phyloP scores from a whole-genome alignment of 2,329 filamentous ascomycete species.

The Coccinonectria pachysandricola region DNA sequence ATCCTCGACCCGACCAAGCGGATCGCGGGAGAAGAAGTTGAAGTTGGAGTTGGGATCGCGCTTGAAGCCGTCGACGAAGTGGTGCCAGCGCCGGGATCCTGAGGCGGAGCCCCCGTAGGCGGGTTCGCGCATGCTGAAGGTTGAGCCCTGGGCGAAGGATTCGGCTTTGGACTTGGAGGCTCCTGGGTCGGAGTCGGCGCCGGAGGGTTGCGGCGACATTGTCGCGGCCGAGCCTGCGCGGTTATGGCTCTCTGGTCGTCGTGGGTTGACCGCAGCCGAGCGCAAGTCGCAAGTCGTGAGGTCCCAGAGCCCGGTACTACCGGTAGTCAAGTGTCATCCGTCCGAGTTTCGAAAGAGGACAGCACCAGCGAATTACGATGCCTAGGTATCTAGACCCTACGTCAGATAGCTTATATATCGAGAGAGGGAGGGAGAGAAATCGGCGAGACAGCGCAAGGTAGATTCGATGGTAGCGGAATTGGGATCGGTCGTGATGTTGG shows the following conservation, averaged over 20 bases:
- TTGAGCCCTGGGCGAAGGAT: conserved; percentile 38
- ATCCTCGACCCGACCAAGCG: conserved; percentile 25
- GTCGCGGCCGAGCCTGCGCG: conserved; percentile 21
- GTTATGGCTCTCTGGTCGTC: too few species aligned
- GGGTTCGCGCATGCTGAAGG: conserved; percentile 41
- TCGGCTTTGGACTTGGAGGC: conserved; percentile 51
- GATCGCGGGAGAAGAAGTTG: conserved; percentile 36
- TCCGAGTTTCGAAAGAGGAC: too few species aligned
- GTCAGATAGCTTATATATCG: too few species aligned
- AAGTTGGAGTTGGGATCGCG: conserved; percentile 43
- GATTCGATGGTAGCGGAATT: too few species aligned
- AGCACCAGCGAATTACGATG: background rate
- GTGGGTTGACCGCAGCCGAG: too few species aligned
- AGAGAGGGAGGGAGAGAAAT: too few species aligned
- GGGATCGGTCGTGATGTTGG: too few species aligned
- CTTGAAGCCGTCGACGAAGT: conserved; percentile 52
- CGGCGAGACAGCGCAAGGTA: too few species aligned
- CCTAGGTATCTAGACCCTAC: too few species aligned
- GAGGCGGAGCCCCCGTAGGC: conserved; percentile 28
- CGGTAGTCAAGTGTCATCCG: too few species aligned
- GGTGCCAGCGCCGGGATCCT: conserved; percentile 25
- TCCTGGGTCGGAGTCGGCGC: conserved; percentile 48
- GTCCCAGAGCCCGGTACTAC: too few species aligned
- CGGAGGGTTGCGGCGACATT: conserved; percentile 28
- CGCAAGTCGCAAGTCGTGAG: too few species aligned